phyloP scores from a whole-genome alignment of 2,329 filamentous ascomycete species.

The Pezicula rhizophila region DNA sequence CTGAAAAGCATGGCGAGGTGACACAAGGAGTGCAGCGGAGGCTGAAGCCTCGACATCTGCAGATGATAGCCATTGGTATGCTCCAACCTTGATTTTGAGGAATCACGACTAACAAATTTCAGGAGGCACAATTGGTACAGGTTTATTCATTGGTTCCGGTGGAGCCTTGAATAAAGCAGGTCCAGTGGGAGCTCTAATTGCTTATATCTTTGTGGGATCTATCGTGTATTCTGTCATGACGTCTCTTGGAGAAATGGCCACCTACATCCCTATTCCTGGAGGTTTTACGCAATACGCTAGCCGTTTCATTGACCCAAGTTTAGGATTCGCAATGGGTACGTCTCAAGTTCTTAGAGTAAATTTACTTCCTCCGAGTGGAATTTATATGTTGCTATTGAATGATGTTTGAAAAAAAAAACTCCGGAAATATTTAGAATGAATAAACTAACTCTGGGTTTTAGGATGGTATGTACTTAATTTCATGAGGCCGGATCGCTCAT shows the following conservation, averaged over 20 bases:
- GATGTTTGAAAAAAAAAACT: too few relatives aligned
- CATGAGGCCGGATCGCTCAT: too few relatives aligned
- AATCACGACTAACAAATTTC: slow-evolving; percentile 5
- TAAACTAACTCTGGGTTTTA: too few relatives aligned
- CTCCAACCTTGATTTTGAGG: neutral
- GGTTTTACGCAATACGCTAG: slow-evolving; percentile 72
- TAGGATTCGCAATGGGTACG: slow-evolving; percentile 67
- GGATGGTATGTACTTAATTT: too few relatives aligned
- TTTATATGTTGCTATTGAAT: too few relatives aligned
- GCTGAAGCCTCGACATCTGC: slow-evolving; percentile 54
- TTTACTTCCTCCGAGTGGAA: too few relatives aligned
- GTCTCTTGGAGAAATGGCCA: slow-evolving; percentile 65
- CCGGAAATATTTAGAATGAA: too few relatives aligned
- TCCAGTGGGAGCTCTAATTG: slow-evolving; percentile 60
- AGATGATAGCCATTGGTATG: slow-evolving; percentile 58
- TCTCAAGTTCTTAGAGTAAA: too few relatives aligned
- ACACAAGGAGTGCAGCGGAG: slow-evolving; percentile 19
- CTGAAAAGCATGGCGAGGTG: slow-evolving; percentile 16
- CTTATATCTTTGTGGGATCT: slow-evolving; percentile 63
- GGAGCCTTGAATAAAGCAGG: slow-evolving; percentile 56
- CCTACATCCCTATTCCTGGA: slow-evolving; percentile 70
- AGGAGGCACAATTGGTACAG: slow-evolving; percentile 65
- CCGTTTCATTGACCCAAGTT: slow-evolving; percentile 65
- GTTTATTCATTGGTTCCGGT: slow-evolving; percentile 65
- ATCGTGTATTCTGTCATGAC: slow-evolving; percentile 74